Conservation (phyloP, 225 moss, liverwort and hornwort genomes). For the Sphagnum contortum region DNA sequence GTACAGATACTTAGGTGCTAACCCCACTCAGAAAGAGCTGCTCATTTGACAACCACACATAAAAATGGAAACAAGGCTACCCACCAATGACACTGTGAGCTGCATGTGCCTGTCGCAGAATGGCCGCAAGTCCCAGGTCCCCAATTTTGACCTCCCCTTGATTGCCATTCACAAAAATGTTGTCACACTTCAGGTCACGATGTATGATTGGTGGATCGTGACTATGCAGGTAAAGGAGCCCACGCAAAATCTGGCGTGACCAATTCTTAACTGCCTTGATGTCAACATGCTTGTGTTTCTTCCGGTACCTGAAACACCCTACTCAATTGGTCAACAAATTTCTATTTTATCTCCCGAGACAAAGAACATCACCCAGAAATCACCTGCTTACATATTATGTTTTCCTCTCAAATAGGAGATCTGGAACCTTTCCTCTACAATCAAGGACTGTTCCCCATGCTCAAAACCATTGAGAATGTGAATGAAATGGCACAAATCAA, state of each 20-base stretch:
- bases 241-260: slow-evolving; percentile 90
- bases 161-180: slow-evolving; percentile 96
- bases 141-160: slow-evolving; percentile 99
- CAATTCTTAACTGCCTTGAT: slow-evolving; percentile 98
- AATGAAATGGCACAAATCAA: too few species aligned
- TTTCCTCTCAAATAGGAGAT: too few species aligned
- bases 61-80: not conserved
- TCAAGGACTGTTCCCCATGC: not conserved
- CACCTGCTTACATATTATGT: too few species aligned
- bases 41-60: too few species aligned
- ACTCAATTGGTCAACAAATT: not conserved
- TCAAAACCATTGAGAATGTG: not conserved
- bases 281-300: slow-evolving; percentile 92
- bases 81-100: slow-evolving; percentile 92
- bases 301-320: slow-evolving; percentile 52
- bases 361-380: too few species aligned
- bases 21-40: not conserved
- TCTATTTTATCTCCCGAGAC: too few species aligned
- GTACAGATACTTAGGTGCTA: too few species aligned
- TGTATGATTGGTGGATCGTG: slow-evolving; percentile 98
- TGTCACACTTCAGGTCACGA: slow-evolving; percentile 96
- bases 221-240: slow-evolving; percentile 89
- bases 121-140: slow-evolving; percentile 92
- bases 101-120: slow-evolving; percentile 88
- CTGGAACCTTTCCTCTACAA: too few species aligned